Evolutionary conservation across 2,329 filamentous ascomycete genomes (phyloP), one percentile per base, ranked within the genome.

Genomic region (Botryotinia globosa): DNA sequence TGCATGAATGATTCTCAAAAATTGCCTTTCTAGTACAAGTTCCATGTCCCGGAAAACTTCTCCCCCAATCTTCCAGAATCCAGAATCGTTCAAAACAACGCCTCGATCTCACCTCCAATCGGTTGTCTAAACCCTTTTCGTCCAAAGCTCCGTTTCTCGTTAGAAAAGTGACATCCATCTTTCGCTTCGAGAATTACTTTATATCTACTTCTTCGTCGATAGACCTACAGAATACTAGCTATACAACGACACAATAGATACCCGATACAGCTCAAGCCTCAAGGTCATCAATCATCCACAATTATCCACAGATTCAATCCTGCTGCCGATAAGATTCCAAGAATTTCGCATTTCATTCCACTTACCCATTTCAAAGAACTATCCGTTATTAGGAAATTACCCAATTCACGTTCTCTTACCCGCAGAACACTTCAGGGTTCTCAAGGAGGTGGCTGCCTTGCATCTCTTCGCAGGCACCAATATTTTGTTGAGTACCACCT

Each of bases 401-500:
- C 48, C 12, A 32, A 32, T 67, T 42, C 25, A 25, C 25, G 25
- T 22, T 54, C n/a, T 54, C 32, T 29, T 20, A n/a, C 18, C 39
- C 45, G 45, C 32, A 54, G 20, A 67, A 56, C 37, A 56, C 37
- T 54, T 39, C 45, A 67, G 45, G 34, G 10, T 54, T 54, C 48
- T 42, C 20, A 34, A 68, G 22, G 22, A 66, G 48, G 62, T 68
- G 70, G 62, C 62, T 58, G 62, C 62, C 70, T 68, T 25, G 65
- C 65, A 67, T 67, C 16, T 8, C 6, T n/a, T 68, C 51, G 39
- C 69, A 71, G 69, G 48, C 69, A 71, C 37, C 48, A 62, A 66
- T 66, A 29, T 44, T 39, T 37, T n/a, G 45, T 39, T 56, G 65
- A 54, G 37, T 67, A 58, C 37, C 22, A 58, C 51, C 39, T 72